These are phyloP conservation scores for Aspergillus sp. DNA, from an alignment of 2,329 filamentous ascomycete species.

Conservation along the genomic window DNA sequence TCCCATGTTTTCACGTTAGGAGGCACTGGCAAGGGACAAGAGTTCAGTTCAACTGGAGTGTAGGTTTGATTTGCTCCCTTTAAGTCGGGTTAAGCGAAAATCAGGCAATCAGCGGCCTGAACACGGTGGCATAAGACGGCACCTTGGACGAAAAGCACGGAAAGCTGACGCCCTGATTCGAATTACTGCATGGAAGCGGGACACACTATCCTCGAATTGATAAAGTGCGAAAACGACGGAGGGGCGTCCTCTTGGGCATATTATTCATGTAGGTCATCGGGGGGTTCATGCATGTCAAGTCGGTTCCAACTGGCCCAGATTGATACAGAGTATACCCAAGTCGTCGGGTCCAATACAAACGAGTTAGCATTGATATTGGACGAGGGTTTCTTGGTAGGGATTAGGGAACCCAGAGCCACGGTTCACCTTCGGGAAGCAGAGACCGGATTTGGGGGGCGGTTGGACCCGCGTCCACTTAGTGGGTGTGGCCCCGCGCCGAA, in stretches of 20 bases:
- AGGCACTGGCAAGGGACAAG: neutral
- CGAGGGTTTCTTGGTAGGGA: constrained; percentile 15
- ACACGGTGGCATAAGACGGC: neutral
- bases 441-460: constrained; percentile 18
- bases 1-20: neutral
- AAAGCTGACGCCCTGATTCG: neutral
- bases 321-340: constrained; percentile 21
- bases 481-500: neutral
- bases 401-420: constrained; percentile 35
- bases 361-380: constrained; percentile 6
- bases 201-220: constrained; percentile 6
- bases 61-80: neutral
- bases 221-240: neutral
- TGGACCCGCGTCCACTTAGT: constrained; percentile 15
- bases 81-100: neutral
- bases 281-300: constrained; percentile 24
- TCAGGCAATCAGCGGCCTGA: neutral
- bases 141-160: neutral
- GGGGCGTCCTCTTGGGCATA: neutral
- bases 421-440: constrained; percentile 32
- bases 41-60: neutral
- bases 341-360: constrained; percentile 25
- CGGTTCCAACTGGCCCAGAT: constrained; percentile 11
- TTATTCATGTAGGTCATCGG: constrained; percentile 13
- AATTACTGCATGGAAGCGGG: constrained; percentile 6